Evolutionary conservation across 495 filamentous ascomycete species (phyloP).

Genomic region (Chaetomium fimeti): DNA sequence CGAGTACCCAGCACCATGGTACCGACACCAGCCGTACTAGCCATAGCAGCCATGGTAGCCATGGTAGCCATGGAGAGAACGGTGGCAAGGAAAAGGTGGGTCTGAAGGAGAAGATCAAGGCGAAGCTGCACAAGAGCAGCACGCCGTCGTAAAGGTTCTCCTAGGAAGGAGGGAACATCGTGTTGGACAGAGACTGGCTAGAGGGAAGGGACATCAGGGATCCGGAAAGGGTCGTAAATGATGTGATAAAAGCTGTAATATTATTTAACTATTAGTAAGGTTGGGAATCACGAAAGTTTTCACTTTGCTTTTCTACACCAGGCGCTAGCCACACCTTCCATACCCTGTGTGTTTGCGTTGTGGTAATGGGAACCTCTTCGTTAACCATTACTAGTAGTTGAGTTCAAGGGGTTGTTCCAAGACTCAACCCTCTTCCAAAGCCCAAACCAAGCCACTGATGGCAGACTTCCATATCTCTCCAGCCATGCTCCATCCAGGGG

Average conservation of each 20-base stretch:
- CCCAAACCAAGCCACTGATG: background rate
- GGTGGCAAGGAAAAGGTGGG: slow-evolving; percentile 35
- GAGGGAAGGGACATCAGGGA: slow-evolving; percentile 5
- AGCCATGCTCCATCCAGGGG: no score
- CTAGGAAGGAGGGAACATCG: background rate
- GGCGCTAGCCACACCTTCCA: no score
- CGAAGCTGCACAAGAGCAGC: slow-evolving; percentile 41
- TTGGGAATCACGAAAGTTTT: background rate
- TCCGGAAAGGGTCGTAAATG: background rate
- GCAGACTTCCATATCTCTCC: no score
- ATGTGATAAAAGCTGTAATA: background rate
- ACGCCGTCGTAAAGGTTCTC: background rate
- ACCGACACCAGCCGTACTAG: slow-evolving; percentile 3
- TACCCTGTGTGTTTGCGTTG: no score
- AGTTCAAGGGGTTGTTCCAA: background rate
- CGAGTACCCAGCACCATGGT: slow-evolving; percentile 1
- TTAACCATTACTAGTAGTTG: no score
- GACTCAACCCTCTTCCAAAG: no score
- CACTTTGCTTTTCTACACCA: background rate
- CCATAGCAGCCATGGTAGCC: background rate
- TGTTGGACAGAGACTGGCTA: background rate
- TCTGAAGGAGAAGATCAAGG: slow-evolving; percentile 49
- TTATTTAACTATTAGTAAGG: background rate
- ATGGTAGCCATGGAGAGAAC: background rate
- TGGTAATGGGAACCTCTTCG: no score